Percentiles rank a stretch among this genome's conserved stretches.
Evolutionary conservation across 768 basidiomycete species (phyloP).

Genomic region (Kwoniella botswanensis): DNA sequence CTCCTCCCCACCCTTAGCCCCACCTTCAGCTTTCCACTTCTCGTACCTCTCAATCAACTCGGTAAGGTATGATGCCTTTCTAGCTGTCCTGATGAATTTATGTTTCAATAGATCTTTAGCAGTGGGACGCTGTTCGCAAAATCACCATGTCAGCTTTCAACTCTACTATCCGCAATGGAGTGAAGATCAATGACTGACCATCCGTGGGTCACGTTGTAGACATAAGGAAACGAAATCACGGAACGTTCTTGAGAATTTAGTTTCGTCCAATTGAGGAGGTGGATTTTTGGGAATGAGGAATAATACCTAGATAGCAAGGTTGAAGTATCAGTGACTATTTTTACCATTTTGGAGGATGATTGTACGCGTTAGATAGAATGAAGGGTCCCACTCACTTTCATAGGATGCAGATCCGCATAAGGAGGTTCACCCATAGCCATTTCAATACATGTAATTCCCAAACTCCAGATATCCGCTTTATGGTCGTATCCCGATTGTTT

Average conservation of each 20-base stretch:
- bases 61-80: slow-evolving; percentile 90
- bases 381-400: slow-evolving; percentile 73
- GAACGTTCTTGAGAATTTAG: slow-evolving; percentile 85
- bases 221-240: slow-evolving; percentile 92
- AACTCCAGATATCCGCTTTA: slow-evolving; percentile 98
- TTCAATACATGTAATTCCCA: slow-evolving; percentile 89
- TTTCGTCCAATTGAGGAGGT: slow-evolving; percentile 85
- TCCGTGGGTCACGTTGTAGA: slow-evolving; percentile 89
- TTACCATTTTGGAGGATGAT: neutral
- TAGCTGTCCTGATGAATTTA: slow-evolving; percentile 92
- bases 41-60: slow-evolving; percentile 95
- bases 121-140: slow-evolving; percentile 73
- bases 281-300: slow-evolving; percentile 98
- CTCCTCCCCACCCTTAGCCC: slow-evolving; percentile 66
- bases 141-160: neutral
- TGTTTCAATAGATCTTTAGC: slow-evolving; percentile 96
- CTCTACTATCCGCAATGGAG: neutral
- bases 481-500: slow-evolving; percentile 99
- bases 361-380: no score
- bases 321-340: neutral
- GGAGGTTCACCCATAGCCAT: slow-evolving; percentile 97
- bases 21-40: slow-evolving; percentile 89
- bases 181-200: slow-evolving; percentile 64
- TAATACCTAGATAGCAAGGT: slow-evolving; percentile 68
- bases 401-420: slow-evolving; percentile 96